Base-by-base conservation (phyloP, 345 rosid genomes). In the Acer negundo region DNA sequence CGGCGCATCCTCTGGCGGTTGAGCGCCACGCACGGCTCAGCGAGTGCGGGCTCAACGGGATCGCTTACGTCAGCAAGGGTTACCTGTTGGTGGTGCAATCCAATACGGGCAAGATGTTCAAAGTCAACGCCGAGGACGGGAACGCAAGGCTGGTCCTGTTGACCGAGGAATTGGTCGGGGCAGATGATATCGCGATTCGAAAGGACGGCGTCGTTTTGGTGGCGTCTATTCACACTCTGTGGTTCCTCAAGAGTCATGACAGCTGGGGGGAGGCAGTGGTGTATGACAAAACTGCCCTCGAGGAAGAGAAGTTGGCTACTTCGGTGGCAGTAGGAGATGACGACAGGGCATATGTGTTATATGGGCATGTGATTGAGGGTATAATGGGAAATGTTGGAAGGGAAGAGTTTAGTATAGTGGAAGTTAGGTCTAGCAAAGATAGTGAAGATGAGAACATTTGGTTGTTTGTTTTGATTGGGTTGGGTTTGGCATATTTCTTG, bases 101-200 rank as follows among this genome's bases (percentile, higher is more conserved):
- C 67, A 95, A 92, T 80, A 93, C 99, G 23, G 98, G 98, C 19
- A 93, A 89, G 87, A 56, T 93, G 88, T 92, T 90, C 81, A 93
- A 90, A 80, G 98, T 93, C 2, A 93, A 95, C 58, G 91, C 67
- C 61, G 97, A 84, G 1, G 86, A 69, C 69, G 98, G 98, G 16
- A 71, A 67, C 70, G 97, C 91, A 15, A 90, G 86, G 88, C 19
- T 28, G 16, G 93, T 95, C 23, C 31, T 91, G 58, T 63, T 93
- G 40, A 75, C 74, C 78, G 44, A 78, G 79, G 92, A 90, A 46
- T 73, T 95, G 83, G 15, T 74, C 0, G 28, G 81, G 75, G 94
- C 88, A 0, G 98, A 95, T 46, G 98, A 90, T 2, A 72, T 95
- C 6, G 93, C 90, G 42, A 67, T 89, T 8, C 67, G 97, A 19